Evolutionary conservation across 2,329 filamentous ascomycete species (phyloP).

Genomic region (Colletotrichum salicis): DNA sequence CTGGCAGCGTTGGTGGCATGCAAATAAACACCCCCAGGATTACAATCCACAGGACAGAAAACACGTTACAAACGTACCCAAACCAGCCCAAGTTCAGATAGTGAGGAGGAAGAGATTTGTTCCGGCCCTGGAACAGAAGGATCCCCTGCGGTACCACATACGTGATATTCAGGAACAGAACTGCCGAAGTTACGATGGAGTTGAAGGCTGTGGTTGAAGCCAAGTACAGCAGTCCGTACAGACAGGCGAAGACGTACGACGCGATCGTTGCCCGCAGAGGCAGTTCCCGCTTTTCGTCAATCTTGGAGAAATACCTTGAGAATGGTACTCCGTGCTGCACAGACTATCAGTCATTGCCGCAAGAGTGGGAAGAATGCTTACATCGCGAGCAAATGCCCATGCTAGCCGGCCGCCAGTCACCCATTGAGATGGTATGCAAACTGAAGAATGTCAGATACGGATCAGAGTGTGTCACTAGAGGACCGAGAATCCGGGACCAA

Average conservation of each 20-base stretch:
- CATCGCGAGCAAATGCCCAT: slow-evolving; percentile 47
- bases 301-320: slow-evolving; percentile 40
- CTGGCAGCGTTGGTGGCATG: slow-evolving; percentile 38
- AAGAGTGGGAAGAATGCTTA: slow-evolving; percentile 31
- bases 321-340: slow-evolving; percentile 38
- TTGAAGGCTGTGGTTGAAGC: slow-evolving; percentile 46
- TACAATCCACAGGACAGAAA: slow-evolving; percentile 37
- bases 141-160: slow-evolving; percentile 44
- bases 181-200: slow-evolving; percentile 45
- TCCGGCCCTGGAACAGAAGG: slow-evolving; percentile 34
- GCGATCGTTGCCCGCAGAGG: slow-evolving; percentile 44
- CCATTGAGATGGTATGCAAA: slow-evolving; percentile 43
- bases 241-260: slow-evolving; percentile 39
- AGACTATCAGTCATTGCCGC: background rate
- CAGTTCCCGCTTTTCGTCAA: slow-evolving; percentile 37
- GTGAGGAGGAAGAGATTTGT: slow-evolving; percentile 35
- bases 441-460: slow-evolving; percentile 11
- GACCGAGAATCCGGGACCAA: background rate
- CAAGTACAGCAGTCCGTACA: slow-evolving; percentile 48
- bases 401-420: slow-evolving; percentile 44
- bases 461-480: background rate
- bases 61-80: slow-evolving; percentile 39
- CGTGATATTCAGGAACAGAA: slow-evolving; percentile 44
- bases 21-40: slow-evolving; percentile 39
- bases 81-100: slow-evolving; percentile 37